Evolutionary conservation across 2,329 filamentous ascomycete species (phyloP).

Genomic region (Fusarium bulbicola): DNA sequence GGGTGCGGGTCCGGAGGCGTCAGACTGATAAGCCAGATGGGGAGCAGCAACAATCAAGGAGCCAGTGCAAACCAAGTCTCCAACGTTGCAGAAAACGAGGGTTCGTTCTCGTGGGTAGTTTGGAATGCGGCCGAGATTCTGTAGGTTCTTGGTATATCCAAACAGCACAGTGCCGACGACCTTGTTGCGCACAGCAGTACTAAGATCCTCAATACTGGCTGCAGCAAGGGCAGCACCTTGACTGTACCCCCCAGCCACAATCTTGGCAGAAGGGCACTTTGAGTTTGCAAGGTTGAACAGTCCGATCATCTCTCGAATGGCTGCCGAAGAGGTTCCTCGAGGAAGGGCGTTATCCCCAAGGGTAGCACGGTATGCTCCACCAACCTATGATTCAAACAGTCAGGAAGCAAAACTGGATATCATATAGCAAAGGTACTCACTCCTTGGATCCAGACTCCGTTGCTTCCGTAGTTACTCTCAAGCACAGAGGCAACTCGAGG

Average conservation of each 20-base stretch:
- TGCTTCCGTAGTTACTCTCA: constrained; percentile 35
- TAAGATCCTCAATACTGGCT: constrained; percentile 50
- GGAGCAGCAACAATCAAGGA: constrained; percentile 42
- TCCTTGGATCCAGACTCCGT: constrained; percentile 54
- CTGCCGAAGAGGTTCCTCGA: constrained; percentile 47
- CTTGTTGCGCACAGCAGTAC: constrained; percentile 43
- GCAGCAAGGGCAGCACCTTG: constrained; percentile 57
- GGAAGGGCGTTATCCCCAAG: constrained; percentile 50
- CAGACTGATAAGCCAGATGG: constrained; percentile 20
- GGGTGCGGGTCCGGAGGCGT: constrained; percentile 22
- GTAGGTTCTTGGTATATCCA: constrained; percentile 55
- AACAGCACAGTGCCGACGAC: constrained; percentile 51
- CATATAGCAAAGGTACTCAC: constrained; percentile 33
- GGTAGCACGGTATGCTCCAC: constrained; percentile 49
- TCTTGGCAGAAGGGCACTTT: constrained; percentile 54
- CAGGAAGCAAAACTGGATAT: fast-evolving
- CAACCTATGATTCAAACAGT: background rate
- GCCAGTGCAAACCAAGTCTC: constrained; percentile 50
- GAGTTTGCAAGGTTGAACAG: constrained; percentile 53
- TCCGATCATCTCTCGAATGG: constrained; percentile 52
- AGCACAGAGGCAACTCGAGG: constrained; percentile 44
- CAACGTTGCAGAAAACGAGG: constrained; percentile 48
- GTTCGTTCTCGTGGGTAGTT: constrained; percentile 48
- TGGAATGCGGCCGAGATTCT: constrained; percentile 51
- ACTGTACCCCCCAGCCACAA: constrained; percentile 54